These are phyloP conservation scores for Parastagonospora nodorum DNA, from an alignment of 2,329 filamentous ascomycete genomes.

Conservation along the genomic window DNA sequence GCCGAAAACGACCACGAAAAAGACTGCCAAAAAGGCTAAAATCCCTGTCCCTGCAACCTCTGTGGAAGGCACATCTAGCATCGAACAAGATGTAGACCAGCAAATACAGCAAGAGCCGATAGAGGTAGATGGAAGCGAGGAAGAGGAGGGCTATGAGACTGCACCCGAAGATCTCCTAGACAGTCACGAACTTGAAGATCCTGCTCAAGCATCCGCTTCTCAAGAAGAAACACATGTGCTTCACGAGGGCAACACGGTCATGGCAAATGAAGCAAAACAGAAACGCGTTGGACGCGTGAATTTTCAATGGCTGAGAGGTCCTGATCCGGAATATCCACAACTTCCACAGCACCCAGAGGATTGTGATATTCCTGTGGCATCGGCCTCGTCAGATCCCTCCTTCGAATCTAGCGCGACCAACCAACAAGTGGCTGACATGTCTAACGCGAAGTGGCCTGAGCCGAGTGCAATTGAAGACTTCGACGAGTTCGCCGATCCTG, in stretches of 20 bases:
- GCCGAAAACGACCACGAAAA: slow-evolving; percentile 13
- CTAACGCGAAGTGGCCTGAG: not conserved
- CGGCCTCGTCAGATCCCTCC: not conserved
- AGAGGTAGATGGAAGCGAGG: slow-evolving; percentile 23
- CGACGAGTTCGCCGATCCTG: slow-evolving; percentile 31
- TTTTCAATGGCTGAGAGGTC: slow-evolving; percentile 13
- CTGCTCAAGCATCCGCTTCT: slow-evolving; percentile 3
- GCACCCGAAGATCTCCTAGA: slow-evolving; percentile 35
- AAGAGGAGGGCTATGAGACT: slow-evolving; percentile 44
- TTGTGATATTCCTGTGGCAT: not conserved
- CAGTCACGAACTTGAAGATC: slow-evolving; percentile 26
- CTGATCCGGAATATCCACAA: slow-evolving; percentile 21
- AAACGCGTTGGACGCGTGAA: slow-evolving; percentile 29
- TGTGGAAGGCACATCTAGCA: slow-evolving; percentile 15
- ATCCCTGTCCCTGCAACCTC: slow-evolving; percentile 6
- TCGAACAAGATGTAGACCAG: slow-evolving; percentile 16
- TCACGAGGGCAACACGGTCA: not conserved
- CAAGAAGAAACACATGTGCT: not conserved
- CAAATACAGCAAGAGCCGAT: slow-evolving; percentile 3
- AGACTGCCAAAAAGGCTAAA: slow-evolving; percentile 10
- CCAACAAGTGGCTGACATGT: not conserved
- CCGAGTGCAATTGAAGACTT: not conserved
- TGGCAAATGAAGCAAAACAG: not conserved
- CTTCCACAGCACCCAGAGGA: slow-evolving; percentile 7
- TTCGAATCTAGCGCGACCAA: not conserved